Base-by-base conservation (phyloP, 805 yeast species). In the Teunomyces lycoperdinae region DNA sequence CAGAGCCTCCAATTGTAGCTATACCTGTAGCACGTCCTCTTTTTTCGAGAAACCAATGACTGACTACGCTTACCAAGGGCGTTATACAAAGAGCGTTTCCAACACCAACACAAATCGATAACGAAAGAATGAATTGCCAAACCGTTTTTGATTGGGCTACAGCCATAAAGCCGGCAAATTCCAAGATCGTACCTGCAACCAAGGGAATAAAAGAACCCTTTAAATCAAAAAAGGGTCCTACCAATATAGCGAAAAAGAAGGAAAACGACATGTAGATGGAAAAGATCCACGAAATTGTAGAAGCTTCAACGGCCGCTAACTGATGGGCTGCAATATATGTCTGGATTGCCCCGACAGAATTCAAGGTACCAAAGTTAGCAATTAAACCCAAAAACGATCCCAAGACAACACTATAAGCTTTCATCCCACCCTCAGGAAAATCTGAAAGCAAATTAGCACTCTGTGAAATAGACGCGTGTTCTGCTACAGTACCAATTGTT, bases 1-100 rank as follows among this genome's bases (percentile, higher is more conserved):
- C 62, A 3, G 86, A 79, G 1, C 87, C 87, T 2, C 89, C 89
- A 8, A 70, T 57, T n/a, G 60, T 53, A 16, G 62, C 61, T 29
- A 56, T 29, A 1, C 60, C 62, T 3, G 56, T 43, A 20, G 61
- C 61, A n/a, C 52, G 48, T 8, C 62, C 64, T 27, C 62, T 41
- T 35, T 55, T 54, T n/a, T 33, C 29, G 20, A 51, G 47, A 34
- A 60, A 60, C 64, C 64, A 60, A 27, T 60, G 64, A 42, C 57
- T 55, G 10, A 57, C 44, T 45, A 57, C 60, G 14, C 61, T 55
- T 1, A 60, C 43, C 20, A 58, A 49, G 4, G 64, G 64, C n/a
- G 62, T 56, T 24, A 60, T 53, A 8, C 60, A 58, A 16, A 60
- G 39, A 1, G 60, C 64, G 13, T 53, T 56, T 1, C 61, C 63